phyloP scores from a whole-genome alignment of 2,329 filamentous ascomycete species.

The Daldinia eschscholtzii region DNA sequence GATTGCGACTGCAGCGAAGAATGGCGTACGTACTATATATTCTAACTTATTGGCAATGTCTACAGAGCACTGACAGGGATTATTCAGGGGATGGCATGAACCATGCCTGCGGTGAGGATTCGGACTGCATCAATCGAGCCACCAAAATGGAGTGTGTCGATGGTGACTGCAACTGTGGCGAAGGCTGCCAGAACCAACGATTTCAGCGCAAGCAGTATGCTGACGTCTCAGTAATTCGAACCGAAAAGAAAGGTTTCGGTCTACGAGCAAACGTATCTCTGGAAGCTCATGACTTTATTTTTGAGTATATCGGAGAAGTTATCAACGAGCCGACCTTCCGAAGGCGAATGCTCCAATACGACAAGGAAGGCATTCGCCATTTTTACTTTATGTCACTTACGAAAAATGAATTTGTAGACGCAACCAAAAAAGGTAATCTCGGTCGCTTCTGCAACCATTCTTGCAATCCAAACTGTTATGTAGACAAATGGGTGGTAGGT shows the following conservation, averaged over 20 bases:
- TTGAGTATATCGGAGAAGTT: conserved; percentile 98
- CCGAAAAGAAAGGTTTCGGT: conserved; percentile 96
- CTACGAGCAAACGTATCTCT: conserved; percentile 84
- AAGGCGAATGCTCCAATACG: conserved; percentile 91
- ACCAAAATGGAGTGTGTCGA: conserved; percentile 96
- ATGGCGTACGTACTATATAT: conserved; percentile 78
- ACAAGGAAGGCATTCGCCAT: conserved; percentile 96
- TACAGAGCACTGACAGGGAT: conserved; percentile 43
- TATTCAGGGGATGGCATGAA: conserved; percentile 73
- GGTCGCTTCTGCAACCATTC: conserved; percentile 99
- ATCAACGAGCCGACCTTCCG: conserved; percentile 94
- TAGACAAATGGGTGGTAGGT: conserved; percentile 99
- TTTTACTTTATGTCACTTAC: conserved; percentile 99
- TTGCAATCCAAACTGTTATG: conserved; percentile 98
- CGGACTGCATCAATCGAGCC: conserved; percentile 97
- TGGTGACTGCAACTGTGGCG: conserved; percentile 87
- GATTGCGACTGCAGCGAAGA: conserved; percentile 97
- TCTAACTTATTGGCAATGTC: conserved; percentile 30
- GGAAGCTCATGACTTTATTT: conserved; percentile 89
- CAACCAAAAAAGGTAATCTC: conserved; percentile 95
- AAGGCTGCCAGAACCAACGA: conserved; percentile 91
- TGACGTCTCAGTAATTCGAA: conserved; percentile 93
- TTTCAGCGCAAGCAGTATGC: conserved; percentile 93
- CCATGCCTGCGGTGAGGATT: conserved; percentile 92
- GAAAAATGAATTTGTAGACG: conserved; percentile 96